Conservation (phyloP, 1,139 yeast species). For the Candida albicans region DNA sequence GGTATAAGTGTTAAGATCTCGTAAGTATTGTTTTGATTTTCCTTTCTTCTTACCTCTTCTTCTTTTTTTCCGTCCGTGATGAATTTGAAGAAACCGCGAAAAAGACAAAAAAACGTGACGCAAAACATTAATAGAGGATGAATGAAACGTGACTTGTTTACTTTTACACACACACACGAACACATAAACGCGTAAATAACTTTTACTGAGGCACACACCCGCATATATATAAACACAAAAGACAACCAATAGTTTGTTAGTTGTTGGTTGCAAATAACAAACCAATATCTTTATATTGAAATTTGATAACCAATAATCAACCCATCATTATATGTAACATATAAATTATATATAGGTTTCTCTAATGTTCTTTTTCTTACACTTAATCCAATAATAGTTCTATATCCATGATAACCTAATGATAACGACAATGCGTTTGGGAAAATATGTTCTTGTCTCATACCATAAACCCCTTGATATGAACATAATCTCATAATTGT, state of each 20-base stretch:
- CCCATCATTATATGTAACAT: constrained; percentile 36
- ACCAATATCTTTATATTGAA: not conserved
- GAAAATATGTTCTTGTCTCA: constrained; percentile 62
- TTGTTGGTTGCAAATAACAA: not conserved
- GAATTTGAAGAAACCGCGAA: not conserved
- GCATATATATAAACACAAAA: not conserved
- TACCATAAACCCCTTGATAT: constrained; percentile 54
- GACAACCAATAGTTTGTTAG: not conserved
- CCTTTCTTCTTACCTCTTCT: not conserved
- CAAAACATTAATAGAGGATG: not conserved
- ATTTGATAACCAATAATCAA: constrained; percentile 29
- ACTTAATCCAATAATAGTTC: constrained; percentile 36
- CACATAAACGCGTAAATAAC: too few relatives aligned
- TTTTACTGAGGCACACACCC: too few relatives aligned
- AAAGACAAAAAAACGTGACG: not conserved
- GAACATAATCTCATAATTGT: constrained; percentile 57
- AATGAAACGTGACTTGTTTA: too few relatives aligned
- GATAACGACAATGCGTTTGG: constrained; percentile 39
- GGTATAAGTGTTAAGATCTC: too few relatives aligned
- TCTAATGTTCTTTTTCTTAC: constrained; percentile 23
- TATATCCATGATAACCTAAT: constrained; percentile 26
- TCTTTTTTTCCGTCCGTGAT: not conserved
- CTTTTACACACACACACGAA: too few relatives aligned
- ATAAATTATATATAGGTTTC: constrained; percentile 25
- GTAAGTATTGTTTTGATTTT: not conserved